phyloP scores from a whole-genome alignment of 2,329 filamentous ascomycete genomes.

The Arthrobotrys sphaeroides region DNA sequence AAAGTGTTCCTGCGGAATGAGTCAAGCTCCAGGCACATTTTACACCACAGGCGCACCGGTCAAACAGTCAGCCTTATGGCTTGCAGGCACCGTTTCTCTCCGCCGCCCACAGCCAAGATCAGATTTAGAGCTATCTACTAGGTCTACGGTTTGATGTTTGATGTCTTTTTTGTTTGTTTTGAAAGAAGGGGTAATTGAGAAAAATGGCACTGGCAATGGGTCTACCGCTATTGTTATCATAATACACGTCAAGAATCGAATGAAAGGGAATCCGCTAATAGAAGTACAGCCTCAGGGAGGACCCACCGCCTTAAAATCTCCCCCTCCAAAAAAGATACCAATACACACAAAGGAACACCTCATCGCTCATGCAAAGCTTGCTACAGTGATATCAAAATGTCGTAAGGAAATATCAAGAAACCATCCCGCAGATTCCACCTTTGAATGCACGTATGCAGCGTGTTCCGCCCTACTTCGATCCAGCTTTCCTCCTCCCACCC shows the following conservation, averaged over 20 bases:
- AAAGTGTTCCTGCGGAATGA: background rate
- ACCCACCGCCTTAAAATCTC: background rate
- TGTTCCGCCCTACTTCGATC: background rate
- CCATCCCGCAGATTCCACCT: background rate
- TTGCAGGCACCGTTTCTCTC: too few species aligned
- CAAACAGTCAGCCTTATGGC: background rate
- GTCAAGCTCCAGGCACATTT: conserved; percentile 16
- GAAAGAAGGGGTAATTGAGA: too few species aligned
- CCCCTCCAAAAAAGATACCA: background rate
- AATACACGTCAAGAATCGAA: conserved; percentile 28
- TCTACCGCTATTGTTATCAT: conserved; percentile 10
- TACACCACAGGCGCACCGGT: too few species aligned
- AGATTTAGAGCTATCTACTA: too few species aligned
- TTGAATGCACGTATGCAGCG: conserved; percentile 1
- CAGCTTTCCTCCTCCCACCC: conserved; percentile 27
- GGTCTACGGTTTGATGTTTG: too few species aligned
- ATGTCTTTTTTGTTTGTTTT: too few species aligned
- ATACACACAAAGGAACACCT: conserved; percentile 13
- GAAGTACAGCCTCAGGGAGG: conserved; percentile 5
- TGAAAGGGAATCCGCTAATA: conserved; percentile 28
- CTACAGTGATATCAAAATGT: background rate
- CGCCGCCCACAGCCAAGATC: too few species aligned
- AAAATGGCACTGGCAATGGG: background rate
- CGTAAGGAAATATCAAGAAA: background rate
- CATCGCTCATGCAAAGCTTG: conserved; percentile 39